Base-by-base conservation (phyloP, 805 yeast genomes). In the Metschnikowia matae region DNA sequence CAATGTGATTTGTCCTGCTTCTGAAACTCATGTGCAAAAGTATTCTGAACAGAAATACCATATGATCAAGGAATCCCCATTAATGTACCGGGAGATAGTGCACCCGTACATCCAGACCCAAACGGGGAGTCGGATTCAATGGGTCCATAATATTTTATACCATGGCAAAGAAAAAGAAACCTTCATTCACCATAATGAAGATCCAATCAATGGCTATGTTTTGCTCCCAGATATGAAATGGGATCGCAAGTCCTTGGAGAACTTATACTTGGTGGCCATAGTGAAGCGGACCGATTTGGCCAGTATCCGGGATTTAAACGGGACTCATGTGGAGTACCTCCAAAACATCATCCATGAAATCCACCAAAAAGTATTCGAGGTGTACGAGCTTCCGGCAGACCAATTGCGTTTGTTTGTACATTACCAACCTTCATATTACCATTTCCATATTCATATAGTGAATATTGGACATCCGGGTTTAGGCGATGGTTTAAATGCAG, bases 381-480 rank as follows among this genome's bases (percentile, higher is more conserved):
- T 55, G 49, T 73, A 52, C 51, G 68, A 81, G 0, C 58, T 89
- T 11, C 65, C 58, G 1, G 58, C 70, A 0, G 85, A 85, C 62
- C 79, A 83, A 57, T 64, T 94, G 57, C 78, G 96, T 51, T 64
- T 90, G 1, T 94, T 87, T 62, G 78, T 94, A 44, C 99, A 94
- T 71, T 87, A 94, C 66, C 98, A 91, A 57, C 99, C 99, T 0
- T 87, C 96, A 0, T 94, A 92, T 66, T 94, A 94, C 63, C 98
- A 94, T 62, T 85, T 94, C 73, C 99, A 94, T 64, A 78, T 94
- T 15, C 99, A 94, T 65, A 84, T 89, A 15, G 96, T 89, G 17
- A 85, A 87, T 60, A 74, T 87, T 5, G 74, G 68, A 17, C 87
- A 87, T 58, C 81, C 81, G 1, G 88, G 94, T 1, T 60, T 85